These are phyloP conservation scores for Helicocarpus griseus DNA, from an alignment of 2,329 filamentous ascomycete species.

Conservation along the genomic window DNA sequence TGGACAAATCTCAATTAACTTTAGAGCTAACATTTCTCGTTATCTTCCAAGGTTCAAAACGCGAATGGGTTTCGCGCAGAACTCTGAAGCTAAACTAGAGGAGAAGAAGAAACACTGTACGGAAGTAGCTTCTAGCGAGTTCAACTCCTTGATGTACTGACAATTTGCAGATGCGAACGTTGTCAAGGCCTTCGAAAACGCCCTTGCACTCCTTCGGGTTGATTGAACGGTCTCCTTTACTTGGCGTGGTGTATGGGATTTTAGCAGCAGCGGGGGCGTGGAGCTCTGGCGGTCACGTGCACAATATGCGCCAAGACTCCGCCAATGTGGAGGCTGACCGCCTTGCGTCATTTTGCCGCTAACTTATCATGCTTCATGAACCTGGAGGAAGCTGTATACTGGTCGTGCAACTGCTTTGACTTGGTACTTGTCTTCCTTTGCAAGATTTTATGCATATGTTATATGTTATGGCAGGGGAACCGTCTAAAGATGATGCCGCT, in stretches of 20 bases:
- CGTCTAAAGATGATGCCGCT: conserved; percentile 17
- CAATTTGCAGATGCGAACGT: conserved; percentile 31
- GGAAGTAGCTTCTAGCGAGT: conserved; percentile 23
- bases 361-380: background rate
- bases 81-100: conserved; percentile 61
- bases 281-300: background rate
- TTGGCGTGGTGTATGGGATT: background rate
- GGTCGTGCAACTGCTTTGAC: background rate
- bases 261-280: too few relatives aligned
- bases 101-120: conserved; percentile 73
- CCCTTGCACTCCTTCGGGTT: conserved; percentile 34
- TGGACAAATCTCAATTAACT: background rate
- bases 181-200: conserved; percentile 39
- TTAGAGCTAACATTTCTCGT: conserved; percentile 7
- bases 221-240: conserved; percentile 13
- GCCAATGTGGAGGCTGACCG: background rate
- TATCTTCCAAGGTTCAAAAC: conserved; percentile 58
- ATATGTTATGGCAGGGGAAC: conserved; percentile 13
- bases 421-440: background rate
- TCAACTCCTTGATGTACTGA: background rate
- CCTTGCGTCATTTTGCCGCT: conserved; percentile 9
- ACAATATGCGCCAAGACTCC: background rate
- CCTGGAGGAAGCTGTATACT: background rate
- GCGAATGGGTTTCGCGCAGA: conserved; percentile 63
- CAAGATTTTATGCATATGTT: background rate